These are phyloP conservation scores for Leishmania turanica DNA, from an alignment of 208 protist species.

Conservation along the genomic window DNA sequence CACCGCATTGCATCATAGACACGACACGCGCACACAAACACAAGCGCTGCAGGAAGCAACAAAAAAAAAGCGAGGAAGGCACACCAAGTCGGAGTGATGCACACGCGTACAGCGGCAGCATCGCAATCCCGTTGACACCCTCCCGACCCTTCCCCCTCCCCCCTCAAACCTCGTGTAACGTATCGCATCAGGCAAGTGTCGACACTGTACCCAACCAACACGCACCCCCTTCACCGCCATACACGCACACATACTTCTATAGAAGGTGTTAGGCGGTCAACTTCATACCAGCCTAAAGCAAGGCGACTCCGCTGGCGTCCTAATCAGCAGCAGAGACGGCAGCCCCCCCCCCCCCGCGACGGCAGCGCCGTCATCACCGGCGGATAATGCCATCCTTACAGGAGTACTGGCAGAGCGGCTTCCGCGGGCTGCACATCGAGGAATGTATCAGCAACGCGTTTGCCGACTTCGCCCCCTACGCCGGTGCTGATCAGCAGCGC, in stretches of 20 bases:
- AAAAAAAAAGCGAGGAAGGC: background rate
- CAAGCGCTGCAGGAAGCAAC: background rate
- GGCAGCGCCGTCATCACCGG: background rate
- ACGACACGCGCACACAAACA: too few species aligned
- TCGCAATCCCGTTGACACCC: background rate
- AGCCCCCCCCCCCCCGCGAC: background rate
- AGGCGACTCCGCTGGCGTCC: background rate
- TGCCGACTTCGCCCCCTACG: conserved; percentile 81
- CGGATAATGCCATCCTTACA: conserved; percentile 17
- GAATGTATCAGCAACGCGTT: conserved; percentile 72
- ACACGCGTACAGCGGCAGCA: background rate
- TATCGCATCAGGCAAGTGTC: background rate
- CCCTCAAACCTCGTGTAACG: background rate
- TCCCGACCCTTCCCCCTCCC: background rate
- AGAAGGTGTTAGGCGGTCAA: background rate
- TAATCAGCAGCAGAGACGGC: background rate
- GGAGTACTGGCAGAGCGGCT: conserved; percentile 53
- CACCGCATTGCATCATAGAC: too few species aligned
- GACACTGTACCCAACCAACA: background rate
- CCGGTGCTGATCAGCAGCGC: conserved; percentile 73
- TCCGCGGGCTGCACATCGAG: conserved; percentile 65
- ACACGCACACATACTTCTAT: background rate
- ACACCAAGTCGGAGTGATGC: background rate
- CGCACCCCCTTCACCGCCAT: background rate
- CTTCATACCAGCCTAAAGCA: background rate